Base-by-base conservation (phyloP, 2,329 filamentous ascomycete genomes). In the Aspergillus sp. region DNA sequence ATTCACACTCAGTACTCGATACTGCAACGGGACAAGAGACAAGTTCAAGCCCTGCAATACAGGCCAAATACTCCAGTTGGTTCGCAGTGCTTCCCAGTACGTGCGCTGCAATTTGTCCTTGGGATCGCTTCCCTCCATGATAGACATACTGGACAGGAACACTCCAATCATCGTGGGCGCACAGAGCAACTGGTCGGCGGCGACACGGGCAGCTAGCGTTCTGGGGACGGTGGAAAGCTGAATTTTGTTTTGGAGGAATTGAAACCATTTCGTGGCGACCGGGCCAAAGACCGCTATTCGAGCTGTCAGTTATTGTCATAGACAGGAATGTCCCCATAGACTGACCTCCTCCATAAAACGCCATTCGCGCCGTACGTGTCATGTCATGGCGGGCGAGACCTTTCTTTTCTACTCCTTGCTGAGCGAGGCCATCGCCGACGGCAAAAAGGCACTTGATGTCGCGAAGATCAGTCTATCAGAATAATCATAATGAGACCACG, bases 121-220 rank as follows among this genome's bases (percentile, higher is more conserved):
- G 5, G 61, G 63, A 24, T 53, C 45, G 2, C 22, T 26, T 1
- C 63, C 63, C 20, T 65, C 63, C 36, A 65, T 26, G 1, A 65
- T 14, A 2, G 63, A 58, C 61, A 65, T 65, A 24, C 58, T 63
- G n/a, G 58, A 63, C 4, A 65, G 46, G 12, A 65, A 65, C 1
- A 65, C 61, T 4, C 63, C 61, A 16, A 62, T 65, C 61, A 62
- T 62, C 7, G 61, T 63, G 2, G 63, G 63, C 5, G 63, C 63
- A 36, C 52, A 65, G 22, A 63, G 20, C 7, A 65, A 42, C 24
- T 65, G 63, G 26, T 65, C 63, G 1, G 61, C 36, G 11, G 58
- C 53, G 20, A 65, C 61, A 3, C 63, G 58, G 14, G 61, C 58
- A 11, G 52, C 39, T 2, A 65, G 56, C 2, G 61, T 63, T n/a